Evolutionary conservation across 2,329 filamentous ascomycete genomes (phyloP), one percentile per base, ranked within the genome.

Genomic region (Aspergillus piperis): DNA sequence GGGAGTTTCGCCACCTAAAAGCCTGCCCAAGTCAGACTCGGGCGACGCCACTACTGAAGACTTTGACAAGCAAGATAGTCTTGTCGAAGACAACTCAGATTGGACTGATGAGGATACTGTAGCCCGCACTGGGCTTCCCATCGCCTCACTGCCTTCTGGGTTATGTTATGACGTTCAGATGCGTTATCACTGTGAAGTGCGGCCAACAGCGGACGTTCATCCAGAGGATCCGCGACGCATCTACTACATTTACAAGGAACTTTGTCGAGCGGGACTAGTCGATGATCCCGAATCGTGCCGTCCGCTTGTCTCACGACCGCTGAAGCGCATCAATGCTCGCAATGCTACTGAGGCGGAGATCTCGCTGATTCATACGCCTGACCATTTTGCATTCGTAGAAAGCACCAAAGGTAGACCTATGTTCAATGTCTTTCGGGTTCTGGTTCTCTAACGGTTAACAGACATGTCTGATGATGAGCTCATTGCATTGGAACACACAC

Each of bases 171-270:
- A 99, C 78, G 88, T 91, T 59, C 87, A 94, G 32, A 99, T 99
- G 95, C 92, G 95, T 62, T 90, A 96, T 62, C 95, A 99, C 74
- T 90, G 92, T 57, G 96, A 97, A 72, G 88, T 91, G 15, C 88
- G 91, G 17, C 80, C 83, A 3, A 78, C 80, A 3, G 76, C 80
- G 17, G 89, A 94, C 21, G 89, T 96, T 54, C 95, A 99, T 71
- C 95, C 95, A 0, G 95, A 99, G 75, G 95, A 99, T 70, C 95
- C 95, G 1, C 84, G 92, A 27, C 88, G 95, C 13, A 97, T 99
- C 61, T 91, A 93, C 69, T 89, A 91, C 70, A 99, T 99, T 67
- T 96, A 95, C 83, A 89, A 91, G 68, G 91, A 91, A 41, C 90
- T 99, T 68, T 92, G 90, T 72, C 84, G 88, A 66, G 89, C 89